These are phyloP conservation scores for Xylaria cubensis DNA, from an alignment of 495 filamentous ascomycete genomes.

Conservation along the genomic window DNA sequence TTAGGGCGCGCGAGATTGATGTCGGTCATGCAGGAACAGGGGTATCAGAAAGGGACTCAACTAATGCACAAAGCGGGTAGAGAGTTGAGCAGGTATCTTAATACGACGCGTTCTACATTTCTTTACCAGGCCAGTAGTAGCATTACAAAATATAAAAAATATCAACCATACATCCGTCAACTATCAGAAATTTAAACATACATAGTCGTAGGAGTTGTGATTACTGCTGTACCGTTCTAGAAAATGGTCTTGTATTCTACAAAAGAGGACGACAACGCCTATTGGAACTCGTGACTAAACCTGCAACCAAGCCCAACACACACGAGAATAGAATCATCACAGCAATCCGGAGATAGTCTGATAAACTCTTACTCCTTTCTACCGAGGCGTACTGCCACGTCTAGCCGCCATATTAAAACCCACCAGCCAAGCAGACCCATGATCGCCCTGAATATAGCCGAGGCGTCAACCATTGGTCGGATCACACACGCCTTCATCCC, in stretches of 20 bases:
- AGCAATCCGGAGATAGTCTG: background rate
- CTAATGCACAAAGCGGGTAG: background rate
- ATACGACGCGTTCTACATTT: background rate
- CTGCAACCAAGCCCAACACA: background rate
- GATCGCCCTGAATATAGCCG: constrained; percentile 15
- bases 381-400: background rate
- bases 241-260: background rate
- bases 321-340: background rate
- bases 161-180: background rate
- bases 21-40: background rate
- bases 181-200: background rate
- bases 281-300: background rate
- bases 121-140: background rate
- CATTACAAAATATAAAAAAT: background rate
- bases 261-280: background rate
- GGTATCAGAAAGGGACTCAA: background rate
- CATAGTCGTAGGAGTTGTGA: background rate
- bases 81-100: background rate
- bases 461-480: background rate
- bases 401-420: constrained; percentile 1
- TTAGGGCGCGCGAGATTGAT: constrained; percentile 44
- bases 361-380: background rate
- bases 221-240: background rate
- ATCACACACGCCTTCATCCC: background rate
- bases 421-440: constrained; percentile 2